Evolutionary conservation across 78 protist species (phyloP), one percentile per base, ranked within the genome.

Genomic region (Anaeramoeba flamelloides): DNA sequence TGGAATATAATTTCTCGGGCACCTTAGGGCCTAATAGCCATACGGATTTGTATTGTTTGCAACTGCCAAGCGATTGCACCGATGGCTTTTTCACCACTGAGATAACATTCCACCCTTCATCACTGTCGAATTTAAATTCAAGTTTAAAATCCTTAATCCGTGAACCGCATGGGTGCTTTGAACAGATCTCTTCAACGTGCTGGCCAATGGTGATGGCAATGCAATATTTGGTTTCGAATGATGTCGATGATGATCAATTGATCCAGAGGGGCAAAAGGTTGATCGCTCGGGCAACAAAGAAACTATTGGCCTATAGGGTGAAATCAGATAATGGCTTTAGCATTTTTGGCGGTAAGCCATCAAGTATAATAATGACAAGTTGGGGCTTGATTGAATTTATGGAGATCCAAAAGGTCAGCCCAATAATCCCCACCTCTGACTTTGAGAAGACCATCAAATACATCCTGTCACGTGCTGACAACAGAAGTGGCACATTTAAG

Each of bases 101-200:
- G n/a, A n/a, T n/a, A n/a, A n/a, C n/a, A n/a, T n/a, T 79, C 26
- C 65, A 65, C 36, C 12, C 76, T 3, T 36, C 82, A 32, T 76
- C 82, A 31, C 2, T 53, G 41, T 75, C 74, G 34, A 65, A 53
- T 39, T 1, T 81, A 17, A 0, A 31, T 2, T 0, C 2, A 36
- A 69, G 82, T 22, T 32, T 77, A 39, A 32, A 76, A 2, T 32
- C 84, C 53, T 40, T 77, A 30, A 32, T 81, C 40, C 77, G 36
- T 8, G 84, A 81, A 69, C 79, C 84, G n/a, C 77, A 34, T 2
- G 79, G 84, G 38, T 81, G 84, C 40, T 81, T 81, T 32, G 82
- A 81, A 40, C 77, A 81, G 34, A 74, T 69, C 26, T 77, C 76
- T 17, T 1, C 74, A 34, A 76, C 79, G 26, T 77, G 82, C 38